phyloP scores from a whole-genome alignment of 1,284 basidiomycete species.

The Hypsizygus ulmarius region DNA sequence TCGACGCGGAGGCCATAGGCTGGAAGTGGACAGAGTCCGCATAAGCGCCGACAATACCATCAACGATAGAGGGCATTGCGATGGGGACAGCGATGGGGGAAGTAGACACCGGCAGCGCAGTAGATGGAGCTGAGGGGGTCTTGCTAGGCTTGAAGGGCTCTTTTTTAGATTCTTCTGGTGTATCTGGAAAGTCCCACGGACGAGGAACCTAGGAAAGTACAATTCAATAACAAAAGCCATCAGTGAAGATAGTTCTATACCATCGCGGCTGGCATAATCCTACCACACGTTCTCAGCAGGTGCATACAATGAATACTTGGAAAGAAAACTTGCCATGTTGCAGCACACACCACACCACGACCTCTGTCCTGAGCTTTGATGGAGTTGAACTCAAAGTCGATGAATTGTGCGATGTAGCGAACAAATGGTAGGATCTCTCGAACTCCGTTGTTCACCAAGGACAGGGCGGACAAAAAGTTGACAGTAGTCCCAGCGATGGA shows the following conservation, averaged over 20 bases:
- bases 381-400: slow-evolving; percentile 66
- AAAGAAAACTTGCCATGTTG: slow-evolving; percentile 60
- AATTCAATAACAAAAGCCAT: slow-evolving; percentile 1
- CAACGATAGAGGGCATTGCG: slow-evolving; percentile 9
- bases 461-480: slow-evolving; percentile 69
- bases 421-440: slow-evolving; percentile 77
- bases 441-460: slow-evolving; percentile 66
- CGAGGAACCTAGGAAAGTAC: slow-evolving; percentile 48
- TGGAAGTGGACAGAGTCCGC: slow-evolving; percentile 17
- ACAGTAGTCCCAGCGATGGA: slow-evolving; percentile 62
- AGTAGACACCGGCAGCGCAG: neutral
- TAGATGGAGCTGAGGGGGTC: neutral
- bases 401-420: slow-evolving; percentile 72
- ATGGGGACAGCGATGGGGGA: slow-evolving; percentile 1
- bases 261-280: slow-evolving; percentile 77
- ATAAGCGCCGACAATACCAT: slow-evolving; percentile 12
- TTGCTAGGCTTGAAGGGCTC: slow-evolving; percentile 9
- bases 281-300: slow-evolving; percentile 21
- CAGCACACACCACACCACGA: slow-evolving; percentile 76
- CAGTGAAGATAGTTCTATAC: slow-evolving; percentile 23
- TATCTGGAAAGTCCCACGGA: slow-evolving; percentile 70
- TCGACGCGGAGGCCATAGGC: slow-evolving; percentile 1
- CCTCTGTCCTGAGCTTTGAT: slow-evolving; percentile 67
- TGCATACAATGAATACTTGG: slow-evolving; percentile 8
- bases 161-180: slow-evolving; percentile 19